Conservation (phyloP, 768 basidiomycete species). For the Guyanaporus albipodus region DNA sequence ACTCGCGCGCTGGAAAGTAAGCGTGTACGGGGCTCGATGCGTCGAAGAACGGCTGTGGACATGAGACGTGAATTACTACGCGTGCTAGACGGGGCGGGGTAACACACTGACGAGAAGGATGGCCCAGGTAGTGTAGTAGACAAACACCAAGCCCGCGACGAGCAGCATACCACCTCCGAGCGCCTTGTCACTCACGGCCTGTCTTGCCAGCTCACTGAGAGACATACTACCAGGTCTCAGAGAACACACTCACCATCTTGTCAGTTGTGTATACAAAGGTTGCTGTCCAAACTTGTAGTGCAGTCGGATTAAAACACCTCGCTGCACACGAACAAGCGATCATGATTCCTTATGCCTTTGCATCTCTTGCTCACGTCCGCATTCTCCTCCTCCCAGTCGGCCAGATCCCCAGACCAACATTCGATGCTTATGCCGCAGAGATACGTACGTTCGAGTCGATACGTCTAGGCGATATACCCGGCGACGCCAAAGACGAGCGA, state of each 20-base stretch:
- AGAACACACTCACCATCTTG: conserved; percentile 27
- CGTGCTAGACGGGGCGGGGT: not conserved
- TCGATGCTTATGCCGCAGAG: conserved; percentile 70
- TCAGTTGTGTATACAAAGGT: too few species aligned
- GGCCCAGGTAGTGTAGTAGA: conserved; percentile 92
- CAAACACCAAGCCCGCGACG: conserved; percentile 69
- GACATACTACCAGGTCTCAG: not conserved
- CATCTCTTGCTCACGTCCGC: conserved; percentile 79
- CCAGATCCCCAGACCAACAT: conserved; percentile 60
- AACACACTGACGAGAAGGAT: conserved; percentile 65
- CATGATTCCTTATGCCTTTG: conserved; percentile 76
- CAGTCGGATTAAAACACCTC: too few species aligned
- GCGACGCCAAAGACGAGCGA: conserved; percentile 71
- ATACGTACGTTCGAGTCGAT: conserved; percentile 71
- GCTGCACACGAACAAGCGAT: too few species aligned
- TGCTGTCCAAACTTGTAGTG: conserved; percentile 21
- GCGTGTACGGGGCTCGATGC: conserved; percentile 64
- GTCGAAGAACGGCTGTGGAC: conserved; percentile 77
- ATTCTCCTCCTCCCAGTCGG: conserved; percentile 88
- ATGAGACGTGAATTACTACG: conserved; percentile 6
- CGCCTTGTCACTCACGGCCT: conserved; percentile 80
- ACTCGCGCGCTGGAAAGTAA: conserved; percentile 86
- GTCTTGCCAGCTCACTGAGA: conserved; percentile 5
- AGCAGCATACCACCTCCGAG: conserved; percentile 80
- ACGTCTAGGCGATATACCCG: conserved; percentile 78